A percentile compares a stretch with the other conserved stretches of the same genome.
Conservation (phyloP, 139 green algal genomes). For the Deuterostichococcus epilithicus region DNA sequence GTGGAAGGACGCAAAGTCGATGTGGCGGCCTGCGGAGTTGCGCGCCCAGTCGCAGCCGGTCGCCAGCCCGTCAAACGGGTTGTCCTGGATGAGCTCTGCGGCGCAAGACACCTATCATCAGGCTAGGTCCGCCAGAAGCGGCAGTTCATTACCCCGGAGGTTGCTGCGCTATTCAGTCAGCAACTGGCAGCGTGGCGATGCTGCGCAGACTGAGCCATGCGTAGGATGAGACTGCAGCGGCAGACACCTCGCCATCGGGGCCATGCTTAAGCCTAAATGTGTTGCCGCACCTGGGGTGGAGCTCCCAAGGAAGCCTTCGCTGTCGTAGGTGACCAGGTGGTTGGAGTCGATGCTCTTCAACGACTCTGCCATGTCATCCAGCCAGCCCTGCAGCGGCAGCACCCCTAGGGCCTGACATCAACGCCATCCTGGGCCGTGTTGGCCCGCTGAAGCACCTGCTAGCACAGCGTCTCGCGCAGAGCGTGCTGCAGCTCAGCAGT, state of each 20-base stretch:
- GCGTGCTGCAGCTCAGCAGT: too few species aligned
- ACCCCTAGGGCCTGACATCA: too few species aligned
- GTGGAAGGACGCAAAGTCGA: slow-evolving; percentile 69
- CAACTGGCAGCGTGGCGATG: too few species aligned
- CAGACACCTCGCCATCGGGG: too few species aligned
- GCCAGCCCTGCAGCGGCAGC: slow-evolving; percentile 35
- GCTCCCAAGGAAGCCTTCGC: slow-evolving; percentile 70
- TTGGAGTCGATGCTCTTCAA: slow-evolving; percentile 63
- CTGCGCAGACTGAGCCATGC: neutral
- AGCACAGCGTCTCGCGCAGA: too few species aligned
- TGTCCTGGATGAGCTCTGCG: neutral
- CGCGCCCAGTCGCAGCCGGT: slow-evolving; percentile 59
- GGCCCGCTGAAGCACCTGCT: too few species aligned
- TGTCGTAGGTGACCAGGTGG: slow-evolving; percentile 67
- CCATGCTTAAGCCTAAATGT: neutral
- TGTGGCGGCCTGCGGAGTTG: slow-evolving; percentile 27
- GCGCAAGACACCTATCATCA: too few species aligned
- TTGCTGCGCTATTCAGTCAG: too few species aligned
- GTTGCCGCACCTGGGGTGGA: slow-evolving; percentile 34
- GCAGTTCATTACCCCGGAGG: too few species aligned
- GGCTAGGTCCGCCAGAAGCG: too few species aligned
- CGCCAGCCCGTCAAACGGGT: neutral
- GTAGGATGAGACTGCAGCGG: neutral
- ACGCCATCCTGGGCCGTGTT: too few species aligned
- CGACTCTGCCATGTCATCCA: slow-evolving; percentile 33